phyloP scores from a whole-genome alignment of 148 eudicot genomes.

The Fagopyrum tataricum region DNA sequence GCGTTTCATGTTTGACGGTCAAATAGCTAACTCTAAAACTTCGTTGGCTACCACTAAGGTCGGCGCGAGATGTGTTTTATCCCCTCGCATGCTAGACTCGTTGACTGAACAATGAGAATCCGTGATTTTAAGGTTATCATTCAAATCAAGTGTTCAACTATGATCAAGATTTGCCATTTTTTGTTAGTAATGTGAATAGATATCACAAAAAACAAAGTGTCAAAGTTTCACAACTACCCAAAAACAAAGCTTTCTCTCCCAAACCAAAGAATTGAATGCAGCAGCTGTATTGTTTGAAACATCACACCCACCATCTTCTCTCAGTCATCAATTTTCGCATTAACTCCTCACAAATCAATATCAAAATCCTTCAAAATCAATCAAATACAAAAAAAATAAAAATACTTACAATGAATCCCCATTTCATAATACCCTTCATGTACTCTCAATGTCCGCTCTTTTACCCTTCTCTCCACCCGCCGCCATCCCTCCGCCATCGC shows the following conservation, averaged over 20 bases:
- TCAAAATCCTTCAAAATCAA: not conserved
- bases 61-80: no score
- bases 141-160: not conserved
- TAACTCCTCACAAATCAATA: slow-evolving; percentile 1
- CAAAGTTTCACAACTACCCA: not conserved
- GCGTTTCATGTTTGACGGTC: no score
- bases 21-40: no score
- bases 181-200: not conserved
- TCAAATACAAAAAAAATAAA: not conserved
- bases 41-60: no score
- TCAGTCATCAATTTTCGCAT: not conserved
- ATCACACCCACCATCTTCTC: not conserved
- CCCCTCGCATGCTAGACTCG: no score
- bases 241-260: not conserved
- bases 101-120: no score
- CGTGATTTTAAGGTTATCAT: no score
- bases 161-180: not conserved
- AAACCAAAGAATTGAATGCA: slow-evolving; percentile 10
- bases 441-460: not conserved
- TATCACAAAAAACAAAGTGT: not conserved
- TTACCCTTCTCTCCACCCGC: not conserved
- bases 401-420: not conserved
- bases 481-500: not conserved
- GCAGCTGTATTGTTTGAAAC: not conserved
- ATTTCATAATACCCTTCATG: not conserved